Percentiles rank a stretch among this genome's conserved stretches.
Evolutionary conservation across 164 flowering plant genomes (phyloP).

Genomic region (Saururus chinensis): DNA sequence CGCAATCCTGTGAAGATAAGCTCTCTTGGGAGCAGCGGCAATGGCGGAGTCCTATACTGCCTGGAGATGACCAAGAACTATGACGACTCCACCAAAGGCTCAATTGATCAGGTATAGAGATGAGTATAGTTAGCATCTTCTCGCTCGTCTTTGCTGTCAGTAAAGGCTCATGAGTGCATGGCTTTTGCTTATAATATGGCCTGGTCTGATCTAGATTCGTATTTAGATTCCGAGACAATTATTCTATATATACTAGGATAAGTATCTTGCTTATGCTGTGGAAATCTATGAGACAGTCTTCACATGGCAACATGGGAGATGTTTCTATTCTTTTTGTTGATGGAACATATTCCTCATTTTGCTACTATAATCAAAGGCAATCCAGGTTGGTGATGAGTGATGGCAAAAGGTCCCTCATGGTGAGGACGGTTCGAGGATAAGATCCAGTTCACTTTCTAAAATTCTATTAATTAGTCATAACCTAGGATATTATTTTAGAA

Average conservation of each 20-base stretch:
- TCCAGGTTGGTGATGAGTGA: no score
- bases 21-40: conserved; percentile 33
- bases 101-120: conserved; percentile 60
- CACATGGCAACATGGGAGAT: conserved; percentile 2
- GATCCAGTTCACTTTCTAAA: no score
- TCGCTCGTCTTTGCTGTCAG: no score
- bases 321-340: background rate
- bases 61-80: conserved; percentile 85
- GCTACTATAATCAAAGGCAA: background rate
- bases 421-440: no score
- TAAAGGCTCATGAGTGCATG: background rate
- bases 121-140: conserved; percentile 1
- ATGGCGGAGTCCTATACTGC: conserved; percentile 66
- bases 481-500: no score
- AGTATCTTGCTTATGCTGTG: background rate
- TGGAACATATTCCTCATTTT: background rate
- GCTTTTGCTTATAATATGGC: background rate
- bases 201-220: background rate
- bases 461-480: no score
- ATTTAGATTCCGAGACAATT: background rate
- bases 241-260: background rate
- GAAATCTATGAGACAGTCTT: background rate
- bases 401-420: no score
- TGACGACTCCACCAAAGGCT: conserved; percentile 28
- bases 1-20: conserved; percentile 65